These are phyloP conservation scores for Fusarium sp. DNA, from an alignment of 2,329 filamentous ascomycete genomes.

Conservation along the genomic window DNA sequence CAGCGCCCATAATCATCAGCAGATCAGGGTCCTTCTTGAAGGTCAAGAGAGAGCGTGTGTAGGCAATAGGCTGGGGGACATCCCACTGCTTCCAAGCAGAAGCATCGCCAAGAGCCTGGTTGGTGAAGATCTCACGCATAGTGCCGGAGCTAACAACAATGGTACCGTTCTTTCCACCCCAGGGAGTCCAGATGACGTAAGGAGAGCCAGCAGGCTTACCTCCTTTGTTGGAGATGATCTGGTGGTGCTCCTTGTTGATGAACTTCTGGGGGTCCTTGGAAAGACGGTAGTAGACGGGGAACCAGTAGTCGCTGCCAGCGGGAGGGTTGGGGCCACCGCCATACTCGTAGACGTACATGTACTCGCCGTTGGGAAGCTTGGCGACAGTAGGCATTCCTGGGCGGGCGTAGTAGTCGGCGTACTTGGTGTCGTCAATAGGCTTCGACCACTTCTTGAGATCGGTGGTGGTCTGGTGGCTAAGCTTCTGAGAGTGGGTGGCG, in stretches of 20 bases:
- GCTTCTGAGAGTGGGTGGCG: slow-evolving; percentile 71
- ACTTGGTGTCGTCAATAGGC: slow-evolving; percentile 69
- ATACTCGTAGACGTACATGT: slow-evolving; percentile 73
- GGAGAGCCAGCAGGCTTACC: slow-evolving; percentile 55
- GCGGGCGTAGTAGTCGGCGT: slow-evolving; percentile 70
- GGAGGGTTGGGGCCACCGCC: slow-evolving; percentile 56
- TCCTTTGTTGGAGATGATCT: slow-evolving; percentile 50
- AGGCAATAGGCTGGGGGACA: slow-evolving; percentile 52
- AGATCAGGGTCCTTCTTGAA: slow-evolving; percentile 51
- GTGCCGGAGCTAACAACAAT: slow-evolving; percentile 57
- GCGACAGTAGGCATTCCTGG: slow-evolving; percentile 76
- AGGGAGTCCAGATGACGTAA: slow-evolving; percentile 58
- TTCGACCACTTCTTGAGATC: slow-evolving; percentile 71
- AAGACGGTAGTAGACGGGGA: slow-evolving; percentile 60
- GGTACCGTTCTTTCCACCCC: slow-evolving; percentile 59
- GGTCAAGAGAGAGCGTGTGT: slow-evolving; percentile 53
- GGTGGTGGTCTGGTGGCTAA: slow-evolving; percentile 71
- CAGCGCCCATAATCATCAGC: slow-evolving; percentile 58
- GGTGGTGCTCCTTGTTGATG: slow-evolving; percentile 47
- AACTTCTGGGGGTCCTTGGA: slow-evolving; percentile 54
- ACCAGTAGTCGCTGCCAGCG: slow-evolving; percentile 50
- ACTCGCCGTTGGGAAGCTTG: slow-evolving; percentile 64
- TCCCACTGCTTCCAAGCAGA: slow-evolving; percentile 53
- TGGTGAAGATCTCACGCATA: slow-evolving; percentile 55
- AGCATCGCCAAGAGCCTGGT: slow-evolving; percentile 54